Percentiles rank a stretch among this genome's conserved stretches.
phyloP scores from a whole-genome alignment of 1,284 basidiomycete genomes.

The Trichosporon inkin region DNA sequence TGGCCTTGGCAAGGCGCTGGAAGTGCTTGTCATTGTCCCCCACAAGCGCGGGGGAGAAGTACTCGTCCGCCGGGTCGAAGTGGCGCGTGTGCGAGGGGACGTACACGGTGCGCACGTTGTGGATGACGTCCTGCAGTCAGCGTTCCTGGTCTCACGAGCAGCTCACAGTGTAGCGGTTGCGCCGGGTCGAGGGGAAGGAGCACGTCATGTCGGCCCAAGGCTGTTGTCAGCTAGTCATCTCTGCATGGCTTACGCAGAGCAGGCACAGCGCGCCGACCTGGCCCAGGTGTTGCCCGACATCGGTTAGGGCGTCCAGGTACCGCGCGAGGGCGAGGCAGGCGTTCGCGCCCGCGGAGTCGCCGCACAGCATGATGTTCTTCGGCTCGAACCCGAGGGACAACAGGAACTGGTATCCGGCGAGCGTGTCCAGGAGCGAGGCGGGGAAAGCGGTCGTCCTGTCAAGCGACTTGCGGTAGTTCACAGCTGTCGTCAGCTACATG shows the following conservation, averaged over 20 bases:
- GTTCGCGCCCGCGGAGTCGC: conserved; percentile 17
- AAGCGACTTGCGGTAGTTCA: conserved; percentile 24
- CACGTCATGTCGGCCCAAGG: conserved; percentile 19
- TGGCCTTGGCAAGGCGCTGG: conserved; percentile 13
- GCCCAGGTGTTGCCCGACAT: conserved; percentile 13
- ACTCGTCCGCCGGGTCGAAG: conserved; percentile 8
- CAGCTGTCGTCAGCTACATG: conserved; percentile 2
- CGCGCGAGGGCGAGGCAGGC: conserved; percentile 17
- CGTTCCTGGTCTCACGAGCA: too few species aligned
- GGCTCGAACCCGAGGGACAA: conserved; percentile 17
- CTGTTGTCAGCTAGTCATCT: conserved; percentile 5
- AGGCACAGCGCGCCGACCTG: conserved; percentile 5
- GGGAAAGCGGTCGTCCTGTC: conserved; percentile 14
- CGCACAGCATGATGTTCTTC: conserved; percentile 20
- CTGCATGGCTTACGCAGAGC: background rate
- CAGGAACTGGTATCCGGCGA: conserved; percentile 19
- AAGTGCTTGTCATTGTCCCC: conserved; percentile 12
- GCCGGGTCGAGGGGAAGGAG: conserved; percentile 14
- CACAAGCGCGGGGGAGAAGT: conserved; percentile 18
- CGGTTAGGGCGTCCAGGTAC: conserved; percentile 18
- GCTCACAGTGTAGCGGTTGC: conserved; percentile 18
- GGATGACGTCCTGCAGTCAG: conserved; percentile 16
- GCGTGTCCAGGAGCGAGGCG: conserved; percentile 12
- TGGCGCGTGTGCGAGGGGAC: conserved; percentile 14
- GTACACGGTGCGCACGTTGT: conserved; percentile 6